These are phyloP conservation scores for Papiliotrema laurentii DNA, from an alignment of 1,284 basidiomycete genomes.

Conservation along the genomic window DNA sequence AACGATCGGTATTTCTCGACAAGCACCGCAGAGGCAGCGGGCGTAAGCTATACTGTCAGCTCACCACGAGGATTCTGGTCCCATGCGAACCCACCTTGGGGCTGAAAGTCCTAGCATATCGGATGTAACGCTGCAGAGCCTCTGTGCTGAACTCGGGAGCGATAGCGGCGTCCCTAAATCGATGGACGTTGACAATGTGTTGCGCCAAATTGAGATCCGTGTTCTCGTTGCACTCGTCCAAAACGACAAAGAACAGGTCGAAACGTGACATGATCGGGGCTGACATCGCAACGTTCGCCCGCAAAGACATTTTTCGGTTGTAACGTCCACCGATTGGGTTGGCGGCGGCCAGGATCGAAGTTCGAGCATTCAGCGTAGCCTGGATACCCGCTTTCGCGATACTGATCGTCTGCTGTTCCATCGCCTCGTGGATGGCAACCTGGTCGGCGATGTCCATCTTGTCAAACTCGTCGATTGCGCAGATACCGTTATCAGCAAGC, in stretches of 20 bases:
- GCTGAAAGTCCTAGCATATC: conserved; percentile 93
- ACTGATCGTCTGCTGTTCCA: conserved; percentile 99
- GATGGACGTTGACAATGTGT: conserved; percentile 97
- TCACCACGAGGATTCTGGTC: too few species aligned
- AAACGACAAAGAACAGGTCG: conserved; percentile 96
- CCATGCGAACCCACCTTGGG: conserved; percentile 78
- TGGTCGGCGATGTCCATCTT: conserved; percentile 99
- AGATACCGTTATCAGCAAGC: conserved; percentile 99
- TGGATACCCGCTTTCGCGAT: conserved; percentile 99
- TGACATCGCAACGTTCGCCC: conserved; percentile 97
- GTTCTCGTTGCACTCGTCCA: conserved; percentile 94
- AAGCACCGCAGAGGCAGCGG: conserved; percentile 84
- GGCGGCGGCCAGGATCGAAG: conserved; percentile 94
- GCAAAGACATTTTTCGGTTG: conserved; percentile 87
- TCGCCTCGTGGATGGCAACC: conserved; percentile 99
- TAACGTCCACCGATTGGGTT: conserved; percentile 97
- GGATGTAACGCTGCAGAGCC: conserved; percentile 91
- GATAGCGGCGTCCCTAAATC: conserved; percentile 90
- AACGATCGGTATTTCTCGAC: conserved; percentile 94
- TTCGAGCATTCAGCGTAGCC: conserved; percentile 95
- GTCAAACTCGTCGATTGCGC: conserved; percentile 99
- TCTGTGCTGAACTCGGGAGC: conserved; percentile 96
- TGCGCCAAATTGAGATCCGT: conserved; percentile 90
- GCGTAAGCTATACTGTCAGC: conserved; percentile 63
- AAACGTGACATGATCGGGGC: conserved; percentile 99